A percentile compares a stretch with the other conserved stretches of the same genome.
Conservation (phyloP, 768 basidiomycete genomes). For the Leccinum boreale region DNA sequence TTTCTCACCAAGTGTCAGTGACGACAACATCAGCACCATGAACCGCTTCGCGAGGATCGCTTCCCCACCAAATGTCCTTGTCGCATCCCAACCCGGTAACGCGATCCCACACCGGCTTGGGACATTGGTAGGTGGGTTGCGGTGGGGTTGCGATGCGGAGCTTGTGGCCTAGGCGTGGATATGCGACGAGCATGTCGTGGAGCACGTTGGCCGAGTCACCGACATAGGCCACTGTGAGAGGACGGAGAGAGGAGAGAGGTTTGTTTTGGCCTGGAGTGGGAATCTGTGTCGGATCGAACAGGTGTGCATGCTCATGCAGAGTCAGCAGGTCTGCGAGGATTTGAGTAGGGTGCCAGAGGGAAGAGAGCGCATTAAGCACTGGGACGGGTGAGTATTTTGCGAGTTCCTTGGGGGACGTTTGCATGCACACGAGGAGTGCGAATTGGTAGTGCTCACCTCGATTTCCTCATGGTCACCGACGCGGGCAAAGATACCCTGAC, state of each 20-base stretch:
- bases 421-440: background rate
- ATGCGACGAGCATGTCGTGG: constrained; percentile 96
- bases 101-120: constrained; percentile 73
- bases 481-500: constrained; percentile 94
- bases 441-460: constrained; percentile 58
- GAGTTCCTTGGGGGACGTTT: constrained; percentile 60
- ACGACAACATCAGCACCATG: constrained; percentile 89
- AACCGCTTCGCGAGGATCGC: constrained; percentile 83
- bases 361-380: constrained; percentile 93
- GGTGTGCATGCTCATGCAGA: constrained; percentile 68
- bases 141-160: constrained; percentile 81
- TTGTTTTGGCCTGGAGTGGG: constrained; percentile 15
- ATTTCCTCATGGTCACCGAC: constrained; percentile 92
- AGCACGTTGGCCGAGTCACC: constrained; percentile 95
- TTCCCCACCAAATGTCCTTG: constrained; percentile 67
- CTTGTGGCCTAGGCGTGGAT: constrained; percentile 86
- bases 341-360: constrained; percentile 96
- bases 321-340: constrained; percentile 91
- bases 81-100: constrained; percentile 75
- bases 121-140: constrained; percentile 58
- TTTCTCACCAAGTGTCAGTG: constrained; percentile 89
- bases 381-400: constrained; percentile 89
- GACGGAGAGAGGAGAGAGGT: constrained; percentile 54
- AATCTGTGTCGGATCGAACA: constrained; percentile 40
- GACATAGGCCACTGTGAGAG: constrained; percentile 88